Conservation (phyloP, 148 eudicot species). For the Silene uniflora region DNA sequence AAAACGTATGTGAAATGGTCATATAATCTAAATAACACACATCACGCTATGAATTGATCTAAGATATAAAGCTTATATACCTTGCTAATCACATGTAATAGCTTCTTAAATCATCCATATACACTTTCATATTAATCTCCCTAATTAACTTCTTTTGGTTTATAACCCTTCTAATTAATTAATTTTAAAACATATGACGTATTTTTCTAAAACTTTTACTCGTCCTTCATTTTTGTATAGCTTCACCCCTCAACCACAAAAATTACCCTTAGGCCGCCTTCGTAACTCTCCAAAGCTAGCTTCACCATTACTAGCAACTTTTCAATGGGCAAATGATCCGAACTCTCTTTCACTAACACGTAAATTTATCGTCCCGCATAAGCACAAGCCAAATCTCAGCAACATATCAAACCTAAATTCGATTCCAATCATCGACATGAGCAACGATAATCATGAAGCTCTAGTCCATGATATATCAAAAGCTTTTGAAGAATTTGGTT, state of each 20-base stretch:
- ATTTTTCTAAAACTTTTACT: neutral
- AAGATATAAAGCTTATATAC: neutral
- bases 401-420: slow-evolving; percentile 1
- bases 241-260: neutral
- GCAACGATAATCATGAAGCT: neutral
- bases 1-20: too few species aligned
- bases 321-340: slow-evolving; percentile 16
- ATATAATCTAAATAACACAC: too few species aligned
- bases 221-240: neutral
- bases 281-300: neutral
- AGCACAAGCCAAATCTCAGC: slow-evolving; percentile 19
- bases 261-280: neutral
- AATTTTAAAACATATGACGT: neutral
- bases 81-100: neutral
- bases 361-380: slow-evolving; percentile 20
- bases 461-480: slow-evolving; percentile 18
- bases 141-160: neutral
- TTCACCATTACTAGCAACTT: neutral
- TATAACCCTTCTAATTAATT: neutral
- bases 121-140: neutral
- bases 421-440: slow-evolving; percentile 25
- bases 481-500: slow-evolving; percentile 32
- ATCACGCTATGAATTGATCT: too few species aligned
- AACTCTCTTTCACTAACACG: slow-evolving; percentile 17
- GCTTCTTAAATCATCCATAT: neutral